Evolutionary conservation across 176 grass and related monocot genomes (phyloP), one percentile per base, ranked within the genome.

Genomic region (Lolium multiflorum): DNA sequence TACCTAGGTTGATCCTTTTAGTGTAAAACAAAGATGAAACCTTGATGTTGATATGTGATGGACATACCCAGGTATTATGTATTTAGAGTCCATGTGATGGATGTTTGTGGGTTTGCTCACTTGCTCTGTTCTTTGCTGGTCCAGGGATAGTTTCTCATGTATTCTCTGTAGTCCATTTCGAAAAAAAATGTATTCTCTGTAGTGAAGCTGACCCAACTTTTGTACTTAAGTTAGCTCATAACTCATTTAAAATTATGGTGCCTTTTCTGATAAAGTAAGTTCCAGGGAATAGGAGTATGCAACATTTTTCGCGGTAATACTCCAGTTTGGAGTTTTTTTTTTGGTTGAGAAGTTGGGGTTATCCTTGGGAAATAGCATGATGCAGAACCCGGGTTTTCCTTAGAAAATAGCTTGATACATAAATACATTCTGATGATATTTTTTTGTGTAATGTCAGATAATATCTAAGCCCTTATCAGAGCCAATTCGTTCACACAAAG

Each of bases 401-500:
- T 86, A 64, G 79, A 43, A 62, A 54, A 63, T 41, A n/a, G 3
- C 28, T 48, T 81, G 20, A 48, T 0, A 55, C 52, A 67, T 77
- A 69, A 54, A 58, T 55, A 44, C 59, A 74, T 47, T 76, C 57
- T 80, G 62, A 65, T 77, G 66, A 20, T 83, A 60, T 84, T 75
- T 2, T 82, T 82, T 77, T 84, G 52, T 35, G 83, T 90, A 77
- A 75, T 77, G 88, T 93, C 90, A 94, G 95, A 94, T 97, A 39
- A 87, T 94, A 93, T 91, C 95, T 7, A 94, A 94, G 77, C 83
- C 89, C 35, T 80, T 97, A 72, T 89, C 92, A 67, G 95, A 97
- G 44, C 95, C 90, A 89, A 97, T 97, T 92, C 90, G 89, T 80
- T 97, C 95, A 41, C 95, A 97, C 82, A 97, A 97, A 85, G 92